phyloP scores from a whole-genome alignment of 345 rosid species.

The Erucastrum elatum region DNA sequence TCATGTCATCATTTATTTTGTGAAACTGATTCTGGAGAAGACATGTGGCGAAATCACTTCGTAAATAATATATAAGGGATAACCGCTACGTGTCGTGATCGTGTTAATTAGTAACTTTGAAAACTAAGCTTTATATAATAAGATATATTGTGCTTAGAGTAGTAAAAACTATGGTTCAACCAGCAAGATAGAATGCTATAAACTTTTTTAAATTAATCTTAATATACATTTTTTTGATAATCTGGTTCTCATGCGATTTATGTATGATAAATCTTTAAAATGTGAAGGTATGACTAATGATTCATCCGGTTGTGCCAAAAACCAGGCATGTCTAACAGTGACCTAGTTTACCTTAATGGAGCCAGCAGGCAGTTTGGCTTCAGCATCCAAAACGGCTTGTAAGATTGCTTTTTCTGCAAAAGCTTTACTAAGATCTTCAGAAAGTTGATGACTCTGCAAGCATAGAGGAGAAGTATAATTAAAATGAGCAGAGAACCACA shows the following conservation, averaged over 20 bases:
- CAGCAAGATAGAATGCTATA: background rate
- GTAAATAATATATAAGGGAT: too few relatives aligned
- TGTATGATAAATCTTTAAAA: background rate
- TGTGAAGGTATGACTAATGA: background rate
- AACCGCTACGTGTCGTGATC: too few relatives aligned
- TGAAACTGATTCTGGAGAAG: too few relatives aligned
- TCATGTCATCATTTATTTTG: too few relatives aligned
- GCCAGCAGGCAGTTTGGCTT: slow-evolving; percentile 48
- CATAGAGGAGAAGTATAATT: background rate
- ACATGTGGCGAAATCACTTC: too few relatives aligned
- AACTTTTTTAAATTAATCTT: background rate
- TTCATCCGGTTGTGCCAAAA: too few relatives aligned
- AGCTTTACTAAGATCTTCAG: slow-evolving; percentile 8
- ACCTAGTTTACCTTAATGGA: slow-evolving; percentile 57
- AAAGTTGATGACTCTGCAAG: background rate
- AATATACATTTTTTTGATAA: background rate
- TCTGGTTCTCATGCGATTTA: background rate
- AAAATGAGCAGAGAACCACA: too few relatives aligned
- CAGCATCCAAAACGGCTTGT: slow-evolving; percentile 58
- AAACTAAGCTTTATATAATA: too few relatives aligned
- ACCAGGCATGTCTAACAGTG: background rate
- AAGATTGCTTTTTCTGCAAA: background rate
- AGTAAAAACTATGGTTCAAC: background rate
- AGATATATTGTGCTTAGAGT: background rate
- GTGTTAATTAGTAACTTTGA: too few relatives aligned